phyloP scores from a whole-genome alignment of 768 basidiomycete genomes.

The Psilocybe cubensis region DNA sequence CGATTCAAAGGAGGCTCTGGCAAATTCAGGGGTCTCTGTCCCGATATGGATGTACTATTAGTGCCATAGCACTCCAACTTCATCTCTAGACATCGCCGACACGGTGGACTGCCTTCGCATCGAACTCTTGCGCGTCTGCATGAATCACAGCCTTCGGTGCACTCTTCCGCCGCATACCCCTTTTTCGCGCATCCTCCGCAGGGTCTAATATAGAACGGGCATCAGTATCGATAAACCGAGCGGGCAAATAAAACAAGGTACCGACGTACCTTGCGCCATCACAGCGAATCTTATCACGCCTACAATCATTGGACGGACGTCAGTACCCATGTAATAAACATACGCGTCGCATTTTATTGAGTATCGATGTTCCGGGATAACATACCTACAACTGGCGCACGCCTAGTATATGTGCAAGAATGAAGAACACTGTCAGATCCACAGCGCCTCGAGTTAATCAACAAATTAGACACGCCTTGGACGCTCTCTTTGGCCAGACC shows the following conservation, averaged over 20 bases:
- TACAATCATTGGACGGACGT: conserved; percentile 20
- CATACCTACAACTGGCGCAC: conserved; percentile 62
- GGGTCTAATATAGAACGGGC: conserved; percentile 40
- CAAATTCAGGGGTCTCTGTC: conserved; percentile 15
- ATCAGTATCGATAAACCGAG: background rate
- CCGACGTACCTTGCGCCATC: conserved; percentile 50
- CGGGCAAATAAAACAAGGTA: background rate
- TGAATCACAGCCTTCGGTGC: conserved; percentile 63
- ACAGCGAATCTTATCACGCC: conserved; percentile 67
- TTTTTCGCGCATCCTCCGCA: conserved; percentile 62
- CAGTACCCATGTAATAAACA: conserved; percentile 1
- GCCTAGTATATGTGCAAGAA: conserved; percentile 39
- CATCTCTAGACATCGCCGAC: conserved; percentile 55
- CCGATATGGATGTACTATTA: conserved; percentile 38
- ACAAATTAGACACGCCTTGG: conserved; percentile 43
- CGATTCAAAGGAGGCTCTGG: conserved; percentile 19
- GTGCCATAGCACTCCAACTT: conserved; percentile 54
- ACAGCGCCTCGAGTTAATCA: background rate
- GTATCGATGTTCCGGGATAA: background rate
- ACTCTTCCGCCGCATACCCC: conserved; percentile 53
- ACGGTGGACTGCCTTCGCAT: conserved; percentile 53
- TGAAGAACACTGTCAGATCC: conserved; percentile 14
- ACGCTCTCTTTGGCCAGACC: conserved; percentile 53
- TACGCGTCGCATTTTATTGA: background rate
- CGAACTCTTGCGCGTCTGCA: conserved; percentile 62